Percentiles rank a stretch among this genome's conserved stretches.
Evolutionary conservation across 2,329 filamentous ascomycete genomes (phyloP).

Genomic region (Pseudogymnoascus sp.): DNA sequence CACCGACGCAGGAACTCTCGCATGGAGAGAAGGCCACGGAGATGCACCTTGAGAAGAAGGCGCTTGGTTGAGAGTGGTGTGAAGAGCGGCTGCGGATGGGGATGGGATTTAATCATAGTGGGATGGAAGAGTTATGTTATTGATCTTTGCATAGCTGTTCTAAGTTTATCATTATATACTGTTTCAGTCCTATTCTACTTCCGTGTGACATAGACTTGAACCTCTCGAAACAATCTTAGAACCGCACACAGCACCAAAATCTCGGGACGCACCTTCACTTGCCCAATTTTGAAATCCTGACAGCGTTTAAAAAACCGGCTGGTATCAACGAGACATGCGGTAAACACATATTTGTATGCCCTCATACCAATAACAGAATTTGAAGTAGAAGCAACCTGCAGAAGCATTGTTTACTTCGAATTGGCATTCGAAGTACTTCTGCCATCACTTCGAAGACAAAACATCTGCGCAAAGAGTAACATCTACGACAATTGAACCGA

Average conservation of each 20-base stretch:
- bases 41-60: background rate
- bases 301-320: too few species aligned
- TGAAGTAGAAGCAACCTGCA: background rate
- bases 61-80: background rate
- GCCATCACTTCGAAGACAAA: background rate
- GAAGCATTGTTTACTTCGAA: background rate
- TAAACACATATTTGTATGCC: too few species aligned
- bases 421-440: background rate
- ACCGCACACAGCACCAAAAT: too few species aligned
- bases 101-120: background rate
- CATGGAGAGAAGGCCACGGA: background rate
- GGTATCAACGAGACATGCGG: too few species aligned
- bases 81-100: too few species aligned
- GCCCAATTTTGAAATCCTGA: too few species aligned
- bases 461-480: background rate
- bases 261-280: too few species aligned
- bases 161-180: background rate
- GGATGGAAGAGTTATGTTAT: background rate
- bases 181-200: background rate
- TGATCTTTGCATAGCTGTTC: background rate
- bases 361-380: too few species aligned
- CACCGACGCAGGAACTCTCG: background rate
- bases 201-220: background rate
- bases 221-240: background rate
- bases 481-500: too few species aligned